Evolutionary conservation across 2,329 filamentous ascomycete genomes (phyloP).

Genomic region (Beauveria varroae): DNA sequence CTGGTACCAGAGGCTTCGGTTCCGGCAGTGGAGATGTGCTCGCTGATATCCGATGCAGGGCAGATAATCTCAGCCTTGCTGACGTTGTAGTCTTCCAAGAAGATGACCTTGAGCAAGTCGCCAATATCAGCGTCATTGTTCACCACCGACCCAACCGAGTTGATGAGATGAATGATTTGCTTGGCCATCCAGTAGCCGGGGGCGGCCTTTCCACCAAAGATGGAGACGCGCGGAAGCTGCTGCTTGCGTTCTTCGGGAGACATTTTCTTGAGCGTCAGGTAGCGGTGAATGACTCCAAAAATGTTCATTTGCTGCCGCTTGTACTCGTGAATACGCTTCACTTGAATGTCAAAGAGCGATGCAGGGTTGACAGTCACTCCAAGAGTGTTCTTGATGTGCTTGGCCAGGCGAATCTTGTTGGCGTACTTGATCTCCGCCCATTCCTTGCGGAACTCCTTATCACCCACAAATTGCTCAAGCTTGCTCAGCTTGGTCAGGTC

Average conservation of each 20-base stretch:
- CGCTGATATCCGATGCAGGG: slow-evolving; percentile 91
- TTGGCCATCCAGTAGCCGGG: slow-evolving; percentile 99
- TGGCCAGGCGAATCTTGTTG: slow-evolving; percentile 88
- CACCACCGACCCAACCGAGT: slow-evolving; percentile 80
- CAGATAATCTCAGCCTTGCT: slow-evolving; percentile 97
- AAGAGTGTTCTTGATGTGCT: slow-evolving; percentile 78
- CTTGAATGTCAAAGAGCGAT: slow-evolving; percentile 90
- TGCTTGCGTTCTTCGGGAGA: slow-evolving; percentile 78
- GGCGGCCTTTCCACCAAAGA: slow-evolving; percentile 96
- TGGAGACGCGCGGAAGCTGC: slow-evolving; percentile 77
- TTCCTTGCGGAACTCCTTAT: slow-evolving; percentile 85
- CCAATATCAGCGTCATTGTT: slow-evolving; percentile 91
- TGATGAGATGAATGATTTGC: slow-evolving; percentile 95
- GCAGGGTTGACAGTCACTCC: slow-evolving; percentile 79
- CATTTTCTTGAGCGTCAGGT: slow-evolving; percentile 82
- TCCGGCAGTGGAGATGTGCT: slow-evolving; percentile 96
- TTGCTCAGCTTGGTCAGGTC: slow-evolving; percentile 82
- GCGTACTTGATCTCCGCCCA: slow-evolving; percentile 96
- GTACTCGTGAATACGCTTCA: slow-evolving; percentile 99
- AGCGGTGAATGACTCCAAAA: slow-evolving; percentile 93
- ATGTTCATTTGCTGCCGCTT: slow-evolving; percentile 99
- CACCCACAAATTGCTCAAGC: slow-evolving; percentile 74
- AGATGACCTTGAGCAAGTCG: slow-evolving; percentile 92
- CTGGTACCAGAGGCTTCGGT: slow-evolving; percentile 86
- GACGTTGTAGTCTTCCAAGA: slow-evolving; percentile 97